Base-by-base conservation (phyloP, 2,329 filamentous ascomycete species). In the Escovopsis sp. region DNA sequence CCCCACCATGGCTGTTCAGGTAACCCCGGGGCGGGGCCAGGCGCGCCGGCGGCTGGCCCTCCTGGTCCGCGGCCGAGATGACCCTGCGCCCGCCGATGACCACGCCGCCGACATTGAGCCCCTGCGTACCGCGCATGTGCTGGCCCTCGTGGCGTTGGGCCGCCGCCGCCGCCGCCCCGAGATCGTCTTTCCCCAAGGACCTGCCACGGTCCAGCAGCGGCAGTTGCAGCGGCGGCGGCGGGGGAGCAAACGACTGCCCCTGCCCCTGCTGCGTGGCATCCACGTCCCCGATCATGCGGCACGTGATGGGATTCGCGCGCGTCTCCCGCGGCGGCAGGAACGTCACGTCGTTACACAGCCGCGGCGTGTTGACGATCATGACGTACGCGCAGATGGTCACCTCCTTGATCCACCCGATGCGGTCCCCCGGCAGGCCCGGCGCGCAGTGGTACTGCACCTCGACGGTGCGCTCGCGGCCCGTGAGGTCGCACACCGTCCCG, bases 371-470 rank as follows among this genome's bases (percentile, higher is more conserved):
- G 42, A 94, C 73, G 23, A 93, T 75, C 86, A 94, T 94, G 36
- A 94, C 66, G 52, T 94, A 94, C 11, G 84, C 76, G 59, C 87
- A 94, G 10, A 85, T 94, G 3, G 79, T 81, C 2, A 88, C 75
- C 54, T 94, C 87, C 56, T 94, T 94, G 58, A 94, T 92, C 75
- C 84, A 86, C 30, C 79, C 79, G 47, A 94, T 94, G 33, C 79
- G 74, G 53, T 93, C 79, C 32, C 63, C 66, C 3, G 72, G 72
- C 23, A 76, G 66, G 33, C 81, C 77, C 0, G 83, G 84, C 47
- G 83, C 79, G 60, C 86, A 94, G 52, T 76, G 72, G 45, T 76
- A 76, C 46, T 85, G 81, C 9, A 94, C 74, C 55, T 94, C 87
- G 44, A 94, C 79, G 45, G 77, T 85, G 34, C 87, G 74, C 42